These are phyloP conservation scores for Benincasa hispida DNA, from an alignment of 306 rosid species.

Conservation along the genomic window DNA sequence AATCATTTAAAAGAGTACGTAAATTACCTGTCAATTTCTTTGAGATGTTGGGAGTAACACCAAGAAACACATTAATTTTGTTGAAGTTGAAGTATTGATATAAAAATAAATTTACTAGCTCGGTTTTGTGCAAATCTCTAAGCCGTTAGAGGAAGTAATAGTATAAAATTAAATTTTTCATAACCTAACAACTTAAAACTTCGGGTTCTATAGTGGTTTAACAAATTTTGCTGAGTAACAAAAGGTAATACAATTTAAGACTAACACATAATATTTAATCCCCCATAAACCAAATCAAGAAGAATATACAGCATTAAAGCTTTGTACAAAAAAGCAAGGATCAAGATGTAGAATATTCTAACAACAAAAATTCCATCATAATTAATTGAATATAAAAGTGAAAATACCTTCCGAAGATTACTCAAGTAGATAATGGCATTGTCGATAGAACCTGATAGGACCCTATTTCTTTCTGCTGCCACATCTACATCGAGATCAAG, in stretches of 20 bases:
- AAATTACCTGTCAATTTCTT: not conserved
- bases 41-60: not conserved
- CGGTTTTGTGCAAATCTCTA: not conserved
- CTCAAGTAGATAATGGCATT: slow-evolving; percentile 73
- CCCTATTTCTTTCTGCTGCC: slow-evolving; percentile 71
- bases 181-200: not conserved
- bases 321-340: not conserved
- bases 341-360: not conserved
- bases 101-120: too few species aligned
- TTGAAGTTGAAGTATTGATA: not conserved
- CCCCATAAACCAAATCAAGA: not conserved
- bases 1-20: not conserved
- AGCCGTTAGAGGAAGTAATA: not conserved
- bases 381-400: not conserved
- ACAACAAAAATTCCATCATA: not conserved
- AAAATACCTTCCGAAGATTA: slow-evolving; percentile 76
- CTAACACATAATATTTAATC: not conserved
- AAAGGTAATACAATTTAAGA: not conserved
- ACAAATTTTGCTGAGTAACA: not conserved
- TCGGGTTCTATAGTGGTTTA: not conserved
- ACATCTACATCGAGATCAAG: slow-evolving; percentile 75
- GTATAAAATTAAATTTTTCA: too few species aligned
- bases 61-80: not conserved
- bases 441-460: slow-evolving; percentile 74
- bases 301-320: not conserved